Percentiles rank a stretch among this genome's conserved stretches.
These are phyloP conservation scores for Suhomyces wounanorum DNA, from an alignment of 1,139 yeast genomes.

Conservation along the genomic window DNA sequence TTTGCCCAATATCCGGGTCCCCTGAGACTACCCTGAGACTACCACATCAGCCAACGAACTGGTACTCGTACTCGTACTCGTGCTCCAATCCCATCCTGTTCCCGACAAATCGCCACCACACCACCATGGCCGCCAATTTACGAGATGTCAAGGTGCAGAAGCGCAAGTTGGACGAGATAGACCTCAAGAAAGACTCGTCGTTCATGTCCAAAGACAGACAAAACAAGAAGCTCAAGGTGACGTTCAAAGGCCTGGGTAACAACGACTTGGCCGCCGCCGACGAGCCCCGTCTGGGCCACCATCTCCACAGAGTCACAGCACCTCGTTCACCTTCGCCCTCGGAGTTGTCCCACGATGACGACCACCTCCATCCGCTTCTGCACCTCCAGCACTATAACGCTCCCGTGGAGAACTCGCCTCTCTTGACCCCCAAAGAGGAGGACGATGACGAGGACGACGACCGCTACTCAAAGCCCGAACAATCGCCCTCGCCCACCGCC, in stretches of 20 bases:
- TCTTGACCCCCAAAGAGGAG: slow-evolving; percentile 48
- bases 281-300: slow-evolving; percentile 14
- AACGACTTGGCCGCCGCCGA: slow-evolving; percentile 4
- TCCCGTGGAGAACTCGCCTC: slow-evolving; percentile 35
- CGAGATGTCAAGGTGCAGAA: slow-evolving; percentile 28
- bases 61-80: no score
- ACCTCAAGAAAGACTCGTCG: slow-evolving; percentile 20
- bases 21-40: no score
- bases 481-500: slow-evolving; percentile 8
- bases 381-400: slow-evolving; percentile 16
- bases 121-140: slow-evolving; percentile 31
- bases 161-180: slow-evolving; percentile 33
- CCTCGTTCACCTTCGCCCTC: slow-evolving; percentile 33
- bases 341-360: slow-evolving; percentile 11
- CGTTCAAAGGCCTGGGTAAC: slow-evolving; percentile 13
- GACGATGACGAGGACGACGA: slow-evolving; percentile 31
- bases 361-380: slow-evolving; percentile 18
- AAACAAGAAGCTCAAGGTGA: slow-evolving; percentile 16
- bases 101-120: not conserved
- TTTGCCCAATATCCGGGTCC: no score
- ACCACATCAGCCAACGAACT: no score
- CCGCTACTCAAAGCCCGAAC: slow-evolving; percentile 9
- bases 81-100: no score
- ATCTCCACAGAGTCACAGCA: slow-evolving; percentile 13
- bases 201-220: slow-evolving; percentile 10